These are phyloP conservation scores for Solanum microdontum DNA, from an alignment of 257 asterid genomes.

Conservation along the genomic window DNA sequence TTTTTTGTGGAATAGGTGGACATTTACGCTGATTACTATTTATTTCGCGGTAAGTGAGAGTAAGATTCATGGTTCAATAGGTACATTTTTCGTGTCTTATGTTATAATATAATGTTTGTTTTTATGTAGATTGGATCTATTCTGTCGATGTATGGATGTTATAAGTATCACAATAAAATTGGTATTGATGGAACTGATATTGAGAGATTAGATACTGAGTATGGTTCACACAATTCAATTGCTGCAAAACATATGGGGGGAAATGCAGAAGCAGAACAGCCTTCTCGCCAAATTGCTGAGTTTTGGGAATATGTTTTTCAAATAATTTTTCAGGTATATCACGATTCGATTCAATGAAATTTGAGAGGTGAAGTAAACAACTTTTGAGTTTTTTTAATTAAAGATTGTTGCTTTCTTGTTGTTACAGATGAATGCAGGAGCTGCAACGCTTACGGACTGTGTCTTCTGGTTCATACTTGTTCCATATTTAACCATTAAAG, in stretches of 20 bases:
- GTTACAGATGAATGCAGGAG: conserved; percentile 89
- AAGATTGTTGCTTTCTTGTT: not conserved
- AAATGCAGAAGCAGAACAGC: conserved; percentile 20
- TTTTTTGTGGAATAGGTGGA: conserved; percentile 55
- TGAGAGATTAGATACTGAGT: conserved; percentile 33
- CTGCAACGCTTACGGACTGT: conserved; percentile 74
- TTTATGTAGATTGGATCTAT: conserved; percentile 63
- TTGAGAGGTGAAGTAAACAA: not conserved
- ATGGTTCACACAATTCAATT: conserved; percentile 17
- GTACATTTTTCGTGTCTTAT: not conserved
- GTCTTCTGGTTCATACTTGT: conserved; percentile 90
- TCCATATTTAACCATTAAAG: conserved; percentile 71
- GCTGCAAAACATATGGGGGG: conserved; percentile 16
- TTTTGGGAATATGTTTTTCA: conserved; percentile 63
- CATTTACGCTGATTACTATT: conserved; percentile 61
- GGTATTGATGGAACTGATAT: conserved; percentile 4
- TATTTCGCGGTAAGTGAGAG: conserved; percentile 67
- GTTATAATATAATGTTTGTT: not conserved
- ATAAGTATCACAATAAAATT: conserved; percentile 19
- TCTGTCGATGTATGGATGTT: conserved; percentile 71
- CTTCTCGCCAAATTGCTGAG: conserved; percentile 45
- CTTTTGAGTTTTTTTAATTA: not conserved
- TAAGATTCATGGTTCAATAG: not conserved
- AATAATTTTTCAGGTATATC: conserved; percentile 77
- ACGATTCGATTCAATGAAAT: not conserved